Evolutionary conservation across 2,329 filamentous ascomycete species (phyloP), one percentile per base, ranked within the genome.

Genomic region (Xylaria sp.): DNA sequence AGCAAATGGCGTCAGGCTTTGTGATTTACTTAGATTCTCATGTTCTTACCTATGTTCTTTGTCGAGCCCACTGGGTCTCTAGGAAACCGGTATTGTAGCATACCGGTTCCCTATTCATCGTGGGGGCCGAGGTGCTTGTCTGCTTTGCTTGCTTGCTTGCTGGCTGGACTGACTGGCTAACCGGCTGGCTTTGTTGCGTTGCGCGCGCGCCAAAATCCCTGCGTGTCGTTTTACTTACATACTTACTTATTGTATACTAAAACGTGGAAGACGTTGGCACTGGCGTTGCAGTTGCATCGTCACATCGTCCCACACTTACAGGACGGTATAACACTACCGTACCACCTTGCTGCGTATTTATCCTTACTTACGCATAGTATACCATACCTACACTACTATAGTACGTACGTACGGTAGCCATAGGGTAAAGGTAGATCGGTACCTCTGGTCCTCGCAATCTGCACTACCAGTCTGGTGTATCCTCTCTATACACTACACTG

Each of bases 1-100:
- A 59, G 64, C n/a, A n/a, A 63, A 56, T 69, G 70, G 61, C 57
- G 58, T 67, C 57, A 65, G 31, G 36, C 55, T 50, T 31, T 55
- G 53, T 42, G 36, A 49, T 49, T 10, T n/a, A n/a, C n/a, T n/a
- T 5, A 17, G 45, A 29, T 45, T 45, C 42, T 45, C n/a, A 22
- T 49, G 45, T 31, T 39, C 36, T 39, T 61, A 27, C 42, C 11
- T 38, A 42, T 20, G 44, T 63, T 61, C 53, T 44, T 44, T 44
- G 42, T 44, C 39, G 17, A 47, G 51, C 33, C 60, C 42, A 33
- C 61, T 49, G n/a, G n/a, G 1, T 44, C 60, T 7, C 10, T 25
- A 15, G 22, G 22, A 15, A 49, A n/a, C n/a, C n/a, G n/a, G n/a
- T n/a, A n/a, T n/a, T n/a, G n/a, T n/a, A n/a, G n/a, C n/a, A n/a